Base-by-base conservation (phyloP, 176 grass and related monocot genomes). In the Carex pumila region DNA sequence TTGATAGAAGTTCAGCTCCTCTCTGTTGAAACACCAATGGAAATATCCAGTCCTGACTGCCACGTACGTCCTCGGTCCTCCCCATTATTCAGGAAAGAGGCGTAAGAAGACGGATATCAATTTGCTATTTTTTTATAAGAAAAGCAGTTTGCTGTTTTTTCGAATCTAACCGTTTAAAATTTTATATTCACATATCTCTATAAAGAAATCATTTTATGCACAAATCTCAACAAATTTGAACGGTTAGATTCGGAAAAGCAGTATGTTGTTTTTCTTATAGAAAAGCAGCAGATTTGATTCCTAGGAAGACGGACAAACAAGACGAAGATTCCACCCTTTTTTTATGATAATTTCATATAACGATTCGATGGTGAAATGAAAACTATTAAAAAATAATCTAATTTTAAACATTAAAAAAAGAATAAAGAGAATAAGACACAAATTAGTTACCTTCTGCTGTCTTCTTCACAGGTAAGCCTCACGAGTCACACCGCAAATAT, bases 381-480 rank as follows among this genome's bases (percentile, higher is more conserved):
- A 25, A 25, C 36, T 4, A 49, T 71, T 39, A 45, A 47, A 71
- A 2, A 71, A 21, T 10, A 18, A 41, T 34, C 37, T 10, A 34
- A 29, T 30, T 30, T 29, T 75, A 6, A 2, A 30, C 0, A 69
- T 17, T 52, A 6, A 68, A 14, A 41, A n/a, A 55, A 6, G 21
- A 6, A 31, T n/a, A 64, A 83, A 14, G 68, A 45, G 39, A 32
- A 45, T 49, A 65, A 15, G 41, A 25, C 12, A 12, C 39, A 68
- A 32, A 69, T 66, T 30, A 55, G 62, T 83, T 65, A 25, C 41
- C 49, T 83, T 64, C 34, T 32, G 47, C 41, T 34, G 53, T 81
- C 56, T 45, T 82, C 36, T 82, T 82, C 80, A 18, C 61, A 49
- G n/a, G n/a, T n/a, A n/a, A n/a, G 37, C 43, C 22, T 82, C 61